These are phyloP conservation scores for Bipolaris victoriae DNA, from an alignment of 2,329 filamentous ascomycete genomes.

Conservation along the genomic window DNA sequence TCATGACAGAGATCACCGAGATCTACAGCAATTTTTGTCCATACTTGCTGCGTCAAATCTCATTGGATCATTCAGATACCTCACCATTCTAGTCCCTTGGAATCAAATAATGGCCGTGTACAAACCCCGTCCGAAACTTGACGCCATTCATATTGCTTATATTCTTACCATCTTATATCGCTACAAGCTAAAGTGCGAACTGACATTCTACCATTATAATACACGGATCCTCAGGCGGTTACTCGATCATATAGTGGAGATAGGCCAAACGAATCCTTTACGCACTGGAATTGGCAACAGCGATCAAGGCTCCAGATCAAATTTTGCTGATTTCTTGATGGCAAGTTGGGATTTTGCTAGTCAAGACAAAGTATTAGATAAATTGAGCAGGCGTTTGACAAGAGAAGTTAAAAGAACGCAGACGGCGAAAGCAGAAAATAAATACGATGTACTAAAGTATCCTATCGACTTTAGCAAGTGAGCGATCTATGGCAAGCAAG, in stretches of 20 bases:
- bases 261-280: neutral
- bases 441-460: neutral
- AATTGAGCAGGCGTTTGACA: neutral
- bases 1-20: too few species aligned
- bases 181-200: neutral
- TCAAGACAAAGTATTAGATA: neutral
- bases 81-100: neutral
- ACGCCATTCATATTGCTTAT: neutral
- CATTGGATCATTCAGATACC: neutral
- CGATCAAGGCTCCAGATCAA: too few species aligned
- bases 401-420: neutral
- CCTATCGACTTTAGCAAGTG: neutral
- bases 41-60: neutral
- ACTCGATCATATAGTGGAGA: neutral
- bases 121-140: neutral
- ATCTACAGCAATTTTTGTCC: neutral
- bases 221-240: neutral
- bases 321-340: too few species aligned
- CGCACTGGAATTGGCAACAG: neutral
- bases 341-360: neutral
- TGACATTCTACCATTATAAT: neutral
- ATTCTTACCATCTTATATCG: neutral
- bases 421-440: neutral
- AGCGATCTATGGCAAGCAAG: neutral
- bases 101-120: fast-evolving